Evolutionary conservation across 768 basidiomycete species (phyloP).

Genomic region (Tulasnella sp.): DNA sequence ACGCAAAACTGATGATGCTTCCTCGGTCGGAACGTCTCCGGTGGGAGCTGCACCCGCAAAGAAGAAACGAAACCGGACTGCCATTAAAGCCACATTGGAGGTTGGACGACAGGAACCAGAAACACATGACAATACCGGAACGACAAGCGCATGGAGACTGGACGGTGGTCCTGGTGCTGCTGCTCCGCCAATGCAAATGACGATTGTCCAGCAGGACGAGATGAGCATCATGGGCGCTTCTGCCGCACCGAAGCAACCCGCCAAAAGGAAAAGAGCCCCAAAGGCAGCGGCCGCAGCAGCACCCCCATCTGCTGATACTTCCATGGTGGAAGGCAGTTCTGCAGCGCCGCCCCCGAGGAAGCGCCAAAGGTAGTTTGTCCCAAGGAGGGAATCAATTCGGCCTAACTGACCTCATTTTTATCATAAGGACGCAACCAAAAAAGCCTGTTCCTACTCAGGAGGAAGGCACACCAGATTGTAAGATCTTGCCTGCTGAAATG

Average conservation of each 20-base stretch:
- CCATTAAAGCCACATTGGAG: constrained; percentile 14
- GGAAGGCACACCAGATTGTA: not conserved
- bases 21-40: not conserved
- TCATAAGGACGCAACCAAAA: not conserved
- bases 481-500: not conserved
- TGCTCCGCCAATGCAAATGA: constrained; percentile 1
- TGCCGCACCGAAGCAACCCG: not conserved
- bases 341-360: not conserved
- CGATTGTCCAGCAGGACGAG: not conserved
- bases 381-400: not conserved
- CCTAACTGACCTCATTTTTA: not conserved
- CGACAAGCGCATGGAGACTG: constrained; percentile 11
- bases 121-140: constrained; percentile 13
- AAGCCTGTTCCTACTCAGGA: not conserved
- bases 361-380: not conserved
- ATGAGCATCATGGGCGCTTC: constrained; percentile 5
- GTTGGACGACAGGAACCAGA: constrained; percentile 21
- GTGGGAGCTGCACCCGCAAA: constrained; percentile 7
- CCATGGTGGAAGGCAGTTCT: not conserved
- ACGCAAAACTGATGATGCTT: not conserved
- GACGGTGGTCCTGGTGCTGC: not conserved
- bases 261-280: not conserved
- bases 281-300: not conserved
- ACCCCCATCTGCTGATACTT: not conserved
- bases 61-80: not conserved